Evolutionary conservation across 768 basidiomycete genomes (phyloP).

Genomic region (Trametes villosa): DNA sequence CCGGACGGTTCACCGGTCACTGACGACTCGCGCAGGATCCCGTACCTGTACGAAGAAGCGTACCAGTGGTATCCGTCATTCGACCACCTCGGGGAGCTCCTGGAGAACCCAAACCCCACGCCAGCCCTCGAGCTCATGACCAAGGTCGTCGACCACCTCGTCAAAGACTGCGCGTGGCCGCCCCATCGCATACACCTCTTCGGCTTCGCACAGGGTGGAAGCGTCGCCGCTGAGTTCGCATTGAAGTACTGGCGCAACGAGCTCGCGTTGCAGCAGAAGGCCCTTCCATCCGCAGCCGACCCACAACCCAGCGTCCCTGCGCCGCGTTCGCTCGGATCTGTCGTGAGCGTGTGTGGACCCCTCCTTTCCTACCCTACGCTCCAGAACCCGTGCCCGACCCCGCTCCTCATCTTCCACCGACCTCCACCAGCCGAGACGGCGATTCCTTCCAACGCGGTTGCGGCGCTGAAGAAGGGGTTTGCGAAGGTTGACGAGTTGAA

Average conservation of each 20-base stretch:
- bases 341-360: conserved; percentile 72
- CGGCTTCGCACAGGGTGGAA: conserved; percentile 89
- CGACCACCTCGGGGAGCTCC: conserved; percentile 73
- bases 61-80: conserved; percentile 91
- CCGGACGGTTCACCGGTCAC: background rate
- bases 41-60: conserved; percentile 76
- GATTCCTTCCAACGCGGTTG: conserved; percentile 48
- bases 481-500: conserved; percentile 51
- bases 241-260: conserved; percentile 51
- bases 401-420: conserved; percentile 63
- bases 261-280: conserved; percentile 19
- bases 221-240: conserved; percentile 70
- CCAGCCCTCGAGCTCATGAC: conserved; percentile 61
- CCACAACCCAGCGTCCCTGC: background rate
- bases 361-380: conserved; percentile 79
- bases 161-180: conserved; percentile 66
- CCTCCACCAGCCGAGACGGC: conserved; percentile 49
- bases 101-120: conserved; percentile 74
- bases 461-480: conserved; percentile 67
- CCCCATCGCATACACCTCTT: conserved; percentile 76
- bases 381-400: conserved; percentile 56
- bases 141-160: conserved; percentile 59
- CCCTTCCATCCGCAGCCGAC: conserved; percentile 9
- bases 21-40: conserved; percentile 54
- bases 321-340: conserved; percentile 56